Percentiles rank a stretch among this genome's conserved stretches.
Conservation (phyloP, 257 asterid genomes). For the Handroanthus guayacan region DNA sequence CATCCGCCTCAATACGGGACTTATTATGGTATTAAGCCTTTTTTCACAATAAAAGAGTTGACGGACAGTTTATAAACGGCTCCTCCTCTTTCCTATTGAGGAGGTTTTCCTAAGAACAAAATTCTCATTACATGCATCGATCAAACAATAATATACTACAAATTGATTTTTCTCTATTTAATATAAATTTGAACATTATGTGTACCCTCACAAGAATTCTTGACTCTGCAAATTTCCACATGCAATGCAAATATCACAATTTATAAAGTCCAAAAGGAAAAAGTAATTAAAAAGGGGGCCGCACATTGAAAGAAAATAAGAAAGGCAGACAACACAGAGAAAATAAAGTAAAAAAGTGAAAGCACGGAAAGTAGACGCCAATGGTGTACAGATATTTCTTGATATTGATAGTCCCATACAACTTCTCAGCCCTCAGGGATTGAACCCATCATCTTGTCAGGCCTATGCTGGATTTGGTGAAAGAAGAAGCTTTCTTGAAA, state of each 20-base stretch:
- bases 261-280: slow-evolving; percentile 16
- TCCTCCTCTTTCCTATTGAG: too few relatives aligned
- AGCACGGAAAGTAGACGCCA: background rate
- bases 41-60: too few relatives aligned
- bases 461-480: background rate
- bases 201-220: background rate
- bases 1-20: too few relatives aligned
- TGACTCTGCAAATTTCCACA: slow-evolving; percentile 19
- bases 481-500: background rate
- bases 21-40: too few relatives aligned
- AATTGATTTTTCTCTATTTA: too few relatives aligned
- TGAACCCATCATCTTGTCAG: slow-evolving; percentile 11
- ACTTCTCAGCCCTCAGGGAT: background rate
- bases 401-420: slow-evolving; percentile 26
- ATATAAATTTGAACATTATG: background rate
- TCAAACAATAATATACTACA: too few relatives aligned
- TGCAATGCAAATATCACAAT: slow-evolving; percentile 29
- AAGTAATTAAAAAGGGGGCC: background rate
- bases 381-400: slow-evolving; percentile 8
- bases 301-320: background rate
- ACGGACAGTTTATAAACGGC: too few relatives aligned
- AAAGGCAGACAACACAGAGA: background rate
- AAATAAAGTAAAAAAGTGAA: background rate
- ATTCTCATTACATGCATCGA: too few relatives aligned
- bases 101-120: too few relatives aligned